These are phyloP conservation scores for Nematodospora valgi DNA, from an alignment of 805 yeast species.

Conservation along the genomic window DNA sequence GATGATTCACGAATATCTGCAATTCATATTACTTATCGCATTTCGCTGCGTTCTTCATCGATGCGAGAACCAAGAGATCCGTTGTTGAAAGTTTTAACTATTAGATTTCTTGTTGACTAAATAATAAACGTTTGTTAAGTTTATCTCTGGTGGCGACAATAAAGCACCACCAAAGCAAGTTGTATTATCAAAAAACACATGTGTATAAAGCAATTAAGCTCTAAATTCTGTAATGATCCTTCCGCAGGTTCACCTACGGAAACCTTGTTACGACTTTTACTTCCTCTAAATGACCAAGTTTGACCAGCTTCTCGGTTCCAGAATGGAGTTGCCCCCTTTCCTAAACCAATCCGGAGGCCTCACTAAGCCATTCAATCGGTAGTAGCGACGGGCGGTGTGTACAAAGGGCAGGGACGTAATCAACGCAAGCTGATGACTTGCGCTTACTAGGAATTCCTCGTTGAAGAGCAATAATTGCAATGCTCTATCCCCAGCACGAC, in stretches of 20 bases:
- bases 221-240: slow-evolving; percentile 1
- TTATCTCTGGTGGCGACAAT: background rate
- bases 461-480: slow-evolving; percentile 5
- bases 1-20: slow-evolving; percentile 11
- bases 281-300: slow-evolving; percentile 3
- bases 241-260: slow-evolving; percentile 4
- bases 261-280: slow-evolving; percentile 3
- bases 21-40: slow-evolving; percentile 41
- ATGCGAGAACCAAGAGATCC: slow-evolving; percentile 20
- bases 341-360: slow-evolving; percentile 5
- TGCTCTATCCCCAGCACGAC: slow-evolving; percentile 20
- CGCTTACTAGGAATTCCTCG: slow-evolving; percentile 6
- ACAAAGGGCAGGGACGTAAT: slow-evolving; percentile 5
- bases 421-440: slow-evolving; percentile 6
- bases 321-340: slow-evolving; percentile 4
- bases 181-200: background rate
- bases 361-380: slow-evolving; percentile 7
- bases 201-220: slow-evolving; percentile 2
- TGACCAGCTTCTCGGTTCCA: slow-evolving; percentile 3
- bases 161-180: slow-evolving; percentile 2
- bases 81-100: slow-evolving; percentile 17
- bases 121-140: background rate
- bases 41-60: slow-evolving; percentile 46
- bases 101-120: slow-evolving; percentile 14
- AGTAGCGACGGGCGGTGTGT: slow-evolving; percentile 7